Percentiles rank a stretch among this genome's conserved stretches.
phyloP scores from a whole-genome alignment of 2,329 filamentous ascomycete genomes.

The Fulvia fulva region DNA sequence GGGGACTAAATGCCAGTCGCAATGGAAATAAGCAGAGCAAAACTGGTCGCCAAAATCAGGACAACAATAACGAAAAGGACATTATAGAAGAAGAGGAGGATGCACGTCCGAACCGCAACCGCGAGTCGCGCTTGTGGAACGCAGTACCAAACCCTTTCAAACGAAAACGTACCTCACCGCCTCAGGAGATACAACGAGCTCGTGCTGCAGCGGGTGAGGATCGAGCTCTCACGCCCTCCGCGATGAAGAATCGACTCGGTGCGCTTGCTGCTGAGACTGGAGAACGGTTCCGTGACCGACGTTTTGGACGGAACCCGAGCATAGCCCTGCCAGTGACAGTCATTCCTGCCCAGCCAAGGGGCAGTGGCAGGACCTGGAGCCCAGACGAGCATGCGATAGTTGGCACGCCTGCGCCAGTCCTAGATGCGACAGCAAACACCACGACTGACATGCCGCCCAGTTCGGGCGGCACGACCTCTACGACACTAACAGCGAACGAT shows the following conservation, averaged over 20 bases:
- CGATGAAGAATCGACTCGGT: constrained; percentile 44
- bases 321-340: constrained; percentile 54
- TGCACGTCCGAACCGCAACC: constrained; percentile 28
- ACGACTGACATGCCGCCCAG: constrained; percentile 1
- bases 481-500: constrained; percentile 14
- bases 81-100: constrained; percentile 25
- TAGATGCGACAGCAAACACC: constrained; percentile 1
- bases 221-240: constrained; percentile 37
- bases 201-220: constrained; percentile 20
- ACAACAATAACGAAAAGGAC: constrained; percentile 23
- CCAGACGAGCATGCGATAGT: constrained; percentile 30
- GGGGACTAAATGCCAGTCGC: constrained; percentile 21
- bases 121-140: constrained; percentile 43
- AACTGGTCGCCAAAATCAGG: constrained; percentile 1
- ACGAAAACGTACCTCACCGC: constrained; percentile 54
- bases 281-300: constrained; percentile 42
- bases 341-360: constrained; percentile 56
- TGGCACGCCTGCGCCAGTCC: constrained; percentile 7
- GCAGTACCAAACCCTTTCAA: constrained; percentile 56
- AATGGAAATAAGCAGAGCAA: constrained; percentile 13
- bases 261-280: constrained; percentile 47
- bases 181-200: constrained; percentile 57
- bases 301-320: constrained; percentile 33
- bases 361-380: constrained; percentile 51
- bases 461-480: constrained; percentile 14